Percentiles rank a stretch among this genome's conserved stretches.
phyloP scores from a whole-genome alignment of 257 asterid species.

The Knoxia roxburghii region DNA sequence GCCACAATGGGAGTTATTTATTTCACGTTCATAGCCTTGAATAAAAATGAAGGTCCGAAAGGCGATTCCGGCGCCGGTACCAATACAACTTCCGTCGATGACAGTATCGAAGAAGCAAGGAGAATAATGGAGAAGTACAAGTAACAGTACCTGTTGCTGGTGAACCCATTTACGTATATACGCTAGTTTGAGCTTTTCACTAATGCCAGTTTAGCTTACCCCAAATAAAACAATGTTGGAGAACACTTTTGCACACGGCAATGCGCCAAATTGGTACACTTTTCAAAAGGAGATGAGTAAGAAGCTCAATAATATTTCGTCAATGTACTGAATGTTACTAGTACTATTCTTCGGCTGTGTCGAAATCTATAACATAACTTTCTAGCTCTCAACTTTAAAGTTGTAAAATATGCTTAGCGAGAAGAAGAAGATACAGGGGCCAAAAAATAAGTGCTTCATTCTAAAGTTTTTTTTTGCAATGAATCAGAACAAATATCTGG shows the following conservation, averaged over 20 bases:
- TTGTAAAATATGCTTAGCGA: background rate
- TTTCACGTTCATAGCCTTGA: slow-evolving; percentile 71
- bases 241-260: background rate
- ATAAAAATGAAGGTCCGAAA: slow-evolving; percentile 75
- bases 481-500: slow-evolving; percentile 9
- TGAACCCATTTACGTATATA: background rate
- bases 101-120: slow-evolving; percentile 88
- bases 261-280: background rate
- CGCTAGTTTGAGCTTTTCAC: background rate
- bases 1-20: slow-evolving; percentile 91
- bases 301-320: background rate
- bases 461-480: background rate
- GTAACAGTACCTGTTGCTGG: slow-evolving; percentile 18
- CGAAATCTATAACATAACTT: background rate
- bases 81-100: slow-evolving; percentile 51
- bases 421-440: background rate
- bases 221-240: background rate
- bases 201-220: background rate
- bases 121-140: slow-evolving; percentile 93
- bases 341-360: background rate
- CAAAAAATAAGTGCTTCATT: background rate
- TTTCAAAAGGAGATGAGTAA: background rate
- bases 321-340: slow-evolving; percentile 1
- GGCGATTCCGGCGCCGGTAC: slow-evolving; percentile 31
- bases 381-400: slow-evolving; percentile 1